phyloP scores from a whole-genome alignment of 129 eudicot genomes.

The Ambrosia trifida region DNA sequence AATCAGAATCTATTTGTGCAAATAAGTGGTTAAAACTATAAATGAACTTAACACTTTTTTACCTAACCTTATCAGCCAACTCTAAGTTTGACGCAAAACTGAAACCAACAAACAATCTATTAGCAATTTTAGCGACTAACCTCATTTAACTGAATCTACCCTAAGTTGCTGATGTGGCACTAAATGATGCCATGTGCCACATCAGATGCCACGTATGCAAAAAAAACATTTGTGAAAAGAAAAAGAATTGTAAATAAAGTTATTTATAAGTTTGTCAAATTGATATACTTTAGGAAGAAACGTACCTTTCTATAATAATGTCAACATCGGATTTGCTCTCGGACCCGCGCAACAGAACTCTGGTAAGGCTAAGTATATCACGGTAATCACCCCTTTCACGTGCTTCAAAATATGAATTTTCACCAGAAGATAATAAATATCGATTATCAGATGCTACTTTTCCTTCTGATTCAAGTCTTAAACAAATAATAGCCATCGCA shows the following conservation, averaged over 20 bases:
- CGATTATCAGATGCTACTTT: constrained; percentile 37
- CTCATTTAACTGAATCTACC: background rate
- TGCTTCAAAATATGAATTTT: constrained; percentile 58
- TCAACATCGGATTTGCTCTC: constrained; percentile 92
- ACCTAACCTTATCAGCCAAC: background rate
- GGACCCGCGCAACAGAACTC: constrained; percentile 87
- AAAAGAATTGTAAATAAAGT: background rate
- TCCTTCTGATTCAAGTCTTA: constrained; percentile 73
- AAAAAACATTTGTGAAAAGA: background rate
- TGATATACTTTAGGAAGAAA: background rate
- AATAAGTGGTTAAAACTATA: background rate
- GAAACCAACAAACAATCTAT: background rate
- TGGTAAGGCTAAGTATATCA: constrained; percentile 84
- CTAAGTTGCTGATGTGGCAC: background rate
- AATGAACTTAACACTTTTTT: background rate
- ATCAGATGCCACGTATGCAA: background rate
- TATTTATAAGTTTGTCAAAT: background rate
- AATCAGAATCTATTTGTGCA: background rate
- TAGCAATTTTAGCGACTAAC: background rate
- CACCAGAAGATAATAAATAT: constrained; percentile 17
- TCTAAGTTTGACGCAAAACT: background rate
- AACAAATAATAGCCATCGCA: constrained; percentile 92
- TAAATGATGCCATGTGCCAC: background rate
- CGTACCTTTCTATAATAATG: constrained; percentile 79
- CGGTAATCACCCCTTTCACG: constrained; percentile 83